Evolutionary conservation across 768 basidiomycete species (phyloP).

Genomic region (Cubamyces lactineus): DNA sequence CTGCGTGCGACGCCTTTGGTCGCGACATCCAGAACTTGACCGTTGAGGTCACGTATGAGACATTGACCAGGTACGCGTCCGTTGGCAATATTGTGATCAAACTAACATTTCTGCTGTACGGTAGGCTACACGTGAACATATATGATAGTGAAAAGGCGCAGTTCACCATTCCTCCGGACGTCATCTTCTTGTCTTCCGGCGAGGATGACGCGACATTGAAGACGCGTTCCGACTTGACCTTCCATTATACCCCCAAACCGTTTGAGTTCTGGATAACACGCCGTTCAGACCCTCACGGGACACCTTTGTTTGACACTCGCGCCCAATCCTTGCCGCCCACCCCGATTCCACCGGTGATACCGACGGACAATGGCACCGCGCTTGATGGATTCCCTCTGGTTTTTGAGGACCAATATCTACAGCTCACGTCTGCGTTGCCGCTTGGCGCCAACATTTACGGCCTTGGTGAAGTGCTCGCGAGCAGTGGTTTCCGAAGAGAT

Average conservation of each 20-base stretch:
- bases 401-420: constrained; percentile 81
- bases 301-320: constrained; percentile 74
- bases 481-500: constrained; percentile 68
- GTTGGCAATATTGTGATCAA: too few relatives aligned
- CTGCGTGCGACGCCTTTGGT: constrained; percentile 68
- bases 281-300: constrained; percentile 53
- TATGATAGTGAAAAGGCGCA: constrained; percentile 63
- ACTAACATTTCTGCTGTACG: constrained; percentile 45
- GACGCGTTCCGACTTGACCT: constrained; percentile 61
- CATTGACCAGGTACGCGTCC: constrained; percentile 40
- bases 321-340: constrained; percentile 60
- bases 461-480: constrained; percentile 71
- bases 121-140: constrained; percentile 69
- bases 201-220: constrained; percentile 29
- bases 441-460: constrained; percentile 75
- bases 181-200: constrained; percentile 42
- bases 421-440: constrained; percentile 71
- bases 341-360: constrained; percentile 58
- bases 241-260: constrained; percentile 65
- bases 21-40: constrained; percentile 58
- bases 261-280: constrained; percentile 85
- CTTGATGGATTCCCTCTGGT: constrained; percentile 70
- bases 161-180: constrained; percentile 64
- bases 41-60: constrained; percentile 69
- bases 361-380: constrained; percentile 53